Base-by-base conservation (phyloP, 768 basidiomycete genomes). In the Phaeotremella skinneri region DNA sequence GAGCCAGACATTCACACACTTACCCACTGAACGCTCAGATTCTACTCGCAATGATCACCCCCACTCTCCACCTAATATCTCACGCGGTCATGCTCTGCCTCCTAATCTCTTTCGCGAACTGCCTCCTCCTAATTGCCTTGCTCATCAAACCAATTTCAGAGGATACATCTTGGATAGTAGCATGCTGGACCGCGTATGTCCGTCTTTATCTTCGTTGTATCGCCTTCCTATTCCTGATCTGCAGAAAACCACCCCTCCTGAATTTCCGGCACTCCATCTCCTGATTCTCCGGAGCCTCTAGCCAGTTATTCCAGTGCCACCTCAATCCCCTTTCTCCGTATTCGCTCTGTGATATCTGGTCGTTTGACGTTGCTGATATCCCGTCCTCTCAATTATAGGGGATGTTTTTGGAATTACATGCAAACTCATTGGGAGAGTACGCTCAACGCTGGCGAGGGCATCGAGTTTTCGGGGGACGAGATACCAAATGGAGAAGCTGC, bases 321-420 rank as follows among this genome's bases (percentile, higher is more conserved):
- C n/a, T n/a, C n/a, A n/a, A n/a, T n/a, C n/a, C n/a, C n/a, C n/a
- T n/a, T n/a, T n/a, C n/a, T n/a, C n/a, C n/a, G n/a, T n/a, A n/a
- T n/a, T n/a, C n/a, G n/a, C n/a, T n/a, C n/a, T n/a, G n/a, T n/a
- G n/a, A n/a, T n/a, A n/a, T n/a, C n/a, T n/a, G n/a, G n/a, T n/a
- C n/a, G n/a, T n/a, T n/a, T n/a, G n/a, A n/a, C n/a, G n/a, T n/a
- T n/a, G n/a, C n/a, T n/a, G n/a, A n/a, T n/a, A n/a, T n/a, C n/a
- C n/a, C n/a, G n/a, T n/a, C n/a, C n/a, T n/a, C n/a, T n/a, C n/a
- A n/a, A n/a, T n/a, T 25, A 21, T 49, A 71, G 69, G 6, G 57
- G 61, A 17, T 39, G 49, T 32, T 68, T 71, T 29, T 71, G 69
- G 69, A 29, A 29, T 14, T 71, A 71, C 43, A 71, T 71, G 69